Base-by-base conservation (phyloP, 805 yeast species). In the Suhomyces kilbournensis region DNA sequence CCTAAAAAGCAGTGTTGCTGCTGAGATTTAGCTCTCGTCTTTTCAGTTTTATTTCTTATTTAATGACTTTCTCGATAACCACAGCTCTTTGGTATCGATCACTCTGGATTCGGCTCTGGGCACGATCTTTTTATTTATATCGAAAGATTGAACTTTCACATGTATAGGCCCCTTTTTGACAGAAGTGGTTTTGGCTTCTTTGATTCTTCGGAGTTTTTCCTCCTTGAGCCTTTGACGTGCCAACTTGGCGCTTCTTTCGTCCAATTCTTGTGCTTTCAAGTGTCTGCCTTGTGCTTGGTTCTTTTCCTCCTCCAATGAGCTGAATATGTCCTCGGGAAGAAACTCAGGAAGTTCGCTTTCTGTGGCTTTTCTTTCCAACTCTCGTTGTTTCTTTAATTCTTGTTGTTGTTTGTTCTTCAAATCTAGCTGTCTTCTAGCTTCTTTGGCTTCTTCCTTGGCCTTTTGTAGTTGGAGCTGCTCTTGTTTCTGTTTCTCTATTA, bases 51-150 rank as follows among this genome's bases (percentile, higher is more conserved):
- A 74, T 53, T 67, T 74, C 50, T 62, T 71, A 44, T 67, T 63
- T 45, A 74, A 60, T 8, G 78, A 65, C 48, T 66, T 71, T 55
- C 79, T 66, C 55, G 68, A 69, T 51, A 75, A 63, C 79, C 79
- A 75, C 53, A 67, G 66, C 47, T 64, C 68, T 59, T 67, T 69
- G 26, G 67, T 59, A 46, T 62, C 65, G 9, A 71, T 52, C 4
- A 74, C 62, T 43, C 61, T 64, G 32, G 60, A 54, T 54, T 75
- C 78, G 3, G 75, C 66, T 23, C 62, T 63, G 2, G 78, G 78
- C 4, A 71, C 78, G 1, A 64, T 57, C 50, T 59, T 67, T 44
- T 61, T 60, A 43, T 58, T 54, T 23, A 51, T 44, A 26, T 59
- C 56, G 46, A 61, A 62, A 7, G 61, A 44, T 46, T 64, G 70